Evolutionary conservation across 2,329 filamentous ascomycete genomes (phyloP).

Genomic region (Fonsecaea monophora): DNA sequence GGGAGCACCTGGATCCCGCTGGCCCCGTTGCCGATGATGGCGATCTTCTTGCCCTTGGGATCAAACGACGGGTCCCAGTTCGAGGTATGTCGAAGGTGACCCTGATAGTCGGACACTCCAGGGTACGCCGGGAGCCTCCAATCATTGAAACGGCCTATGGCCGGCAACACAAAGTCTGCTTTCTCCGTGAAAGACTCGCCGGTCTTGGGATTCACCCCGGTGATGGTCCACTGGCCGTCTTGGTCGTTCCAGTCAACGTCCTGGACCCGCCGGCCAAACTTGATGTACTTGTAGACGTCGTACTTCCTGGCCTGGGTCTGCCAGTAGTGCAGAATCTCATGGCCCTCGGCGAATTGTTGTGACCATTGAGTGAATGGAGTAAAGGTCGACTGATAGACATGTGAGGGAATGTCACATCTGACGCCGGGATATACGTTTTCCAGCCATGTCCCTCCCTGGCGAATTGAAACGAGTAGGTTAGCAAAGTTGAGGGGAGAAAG

Average conservation of each 20-base stretch:
- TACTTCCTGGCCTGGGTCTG: constrained; percentile 36
- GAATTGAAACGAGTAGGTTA: not conserved
- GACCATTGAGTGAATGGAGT: constrained; percentile 38
- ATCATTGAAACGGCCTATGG: constrained; percentile 60
- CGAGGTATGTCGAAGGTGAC: constrained; percentile 51
- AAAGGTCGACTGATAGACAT: constrained; percentile 41
- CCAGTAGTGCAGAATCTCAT: constrained; percentile 40
- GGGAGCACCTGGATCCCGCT: constrained; percentile 46
- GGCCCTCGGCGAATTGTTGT: constrained; percentile 35
- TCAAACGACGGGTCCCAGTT: constrained; percentile 48
- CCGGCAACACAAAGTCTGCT: constrained; percentile 64
- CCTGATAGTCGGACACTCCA: constrained; percentile 44
- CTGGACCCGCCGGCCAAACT: constrained; percentile 63
- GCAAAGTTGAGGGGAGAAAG: not conserved
- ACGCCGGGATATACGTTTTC: constrained; percentile 45
- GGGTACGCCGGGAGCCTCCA: constrained; percentile 42
- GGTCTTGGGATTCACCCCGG: constrained; percentile 21
- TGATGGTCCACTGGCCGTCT: constrained; percentile 40
- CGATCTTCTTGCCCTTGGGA: constrained; percentile 47
- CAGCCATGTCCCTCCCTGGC: constrained; percentile 44
- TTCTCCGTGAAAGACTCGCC: constrained; percentile 39
- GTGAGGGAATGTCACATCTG: constrained; percentile 39
- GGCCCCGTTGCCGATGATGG: constrained; percentile 42
- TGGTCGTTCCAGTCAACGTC: constrained; percentile 62
- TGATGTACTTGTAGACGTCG: constrained; percentile 61